These are phyloP conservation scores for Umbelopsis sp. DNA, from an alignment of 192 early-diverging fungal species.

Conservation along the genomic window DNA sequence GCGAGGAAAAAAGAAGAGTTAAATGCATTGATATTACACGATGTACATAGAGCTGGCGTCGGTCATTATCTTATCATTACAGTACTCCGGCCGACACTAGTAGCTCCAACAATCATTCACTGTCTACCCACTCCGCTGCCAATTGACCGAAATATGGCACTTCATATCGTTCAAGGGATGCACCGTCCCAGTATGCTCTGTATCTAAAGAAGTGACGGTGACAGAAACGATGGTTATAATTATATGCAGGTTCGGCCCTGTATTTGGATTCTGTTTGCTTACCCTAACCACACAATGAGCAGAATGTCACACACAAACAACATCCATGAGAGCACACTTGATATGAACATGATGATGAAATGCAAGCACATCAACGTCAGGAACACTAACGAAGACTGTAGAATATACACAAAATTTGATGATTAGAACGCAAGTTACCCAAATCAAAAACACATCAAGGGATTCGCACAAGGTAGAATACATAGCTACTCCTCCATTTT, in stretches of 20 bases:
- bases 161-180: conserved; percentile 69
- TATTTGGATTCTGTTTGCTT: conserved; percentile 9
- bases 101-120: conserved; percentile 47
- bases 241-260: not conserved
- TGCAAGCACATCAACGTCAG: conserved; percentile 36
- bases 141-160: conserved; percentile 68
- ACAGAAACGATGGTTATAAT: not conserved
- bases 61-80: not conserved
- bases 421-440: too few relatives aligned
- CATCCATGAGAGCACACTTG: conserved; percentile 44
- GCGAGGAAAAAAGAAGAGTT: too few relatives aligned
- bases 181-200: conserved; percentile 70
- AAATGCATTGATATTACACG: not conserved
- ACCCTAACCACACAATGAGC: conserved; percentile 47
- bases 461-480: too few relatives aligned
- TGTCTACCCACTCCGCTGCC: conserved; percentile 69
- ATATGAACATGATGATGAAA: conserved; percentile 54
- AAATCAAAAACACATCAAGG: too few relatives aligned
- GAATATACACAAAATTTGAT: conserved; percentile 21
- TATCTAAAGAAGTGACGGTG: conserved; percentile 41
- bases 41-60: not conserved
- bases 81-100: not conserved
- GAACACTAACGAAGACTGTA: conserved; percentile 38
- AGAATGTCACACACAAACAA: conserved; percentile 44
- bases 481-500: not conserved